phyloP scores from a whole-genome alignment of 176 grass and related monocot genomes.

The Aegilops bicornis region DNA sequence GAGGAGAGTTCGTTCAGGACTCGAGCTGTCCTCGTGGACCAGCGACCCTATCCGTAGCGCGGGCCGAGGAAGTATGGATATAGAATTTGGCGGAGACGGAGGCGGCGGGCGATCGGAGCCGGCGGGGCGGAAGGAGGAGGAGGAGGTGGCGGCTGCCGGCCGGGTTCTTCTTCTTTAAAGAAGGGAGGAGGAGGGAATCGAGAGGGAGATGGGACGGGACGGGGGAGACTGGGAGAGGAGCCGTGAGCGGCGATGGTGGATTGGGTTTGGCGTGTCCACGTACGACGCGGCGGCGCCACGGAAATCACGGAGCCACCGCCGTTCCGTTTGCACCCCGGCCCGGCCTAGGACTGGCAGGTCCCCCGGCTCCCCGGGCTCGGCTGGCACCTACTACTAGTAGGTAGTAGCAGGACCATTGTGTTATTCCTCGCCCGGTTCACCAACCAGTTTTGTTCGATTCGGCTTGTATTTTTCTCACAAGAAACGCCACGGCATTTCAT shows the following conservation, averaged over 20 bases:
- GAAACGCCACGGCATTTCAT: too few relatives aligned
- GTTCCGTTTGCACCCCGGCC: neutral
- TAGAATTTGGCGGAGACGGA: neutral
- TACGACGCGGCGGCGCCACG: constrained; percentile 6
- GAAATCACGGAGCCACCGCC: neutral
- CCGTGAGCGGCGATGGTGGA: neutral
- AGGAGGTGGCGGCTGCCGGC: neutral
- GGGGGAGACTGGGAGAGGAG: neutral
- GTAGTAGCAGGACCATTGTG: neutral
- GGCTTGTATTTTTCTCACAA: too few relatives aligned
- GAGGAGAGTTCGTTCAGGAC: neutral
- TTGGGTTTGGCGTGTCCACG: neutral
- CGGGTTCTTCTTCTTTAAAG: neutral
- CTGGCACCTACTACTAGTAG: neutral
- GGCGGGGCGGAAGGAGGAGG: neutral
- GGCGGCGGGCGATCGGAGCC: neutral
- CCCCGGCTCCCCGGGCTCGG: constrained; percentile 30
- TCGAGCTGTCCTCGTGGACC: neutral
- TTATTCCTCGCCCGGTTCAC: too few relatives aligned
- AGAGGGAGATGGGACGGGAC: neutral
- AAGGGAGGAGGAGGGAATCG: too few relatives aligned
- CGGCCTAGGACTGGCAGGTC: constrained; percentile 16
- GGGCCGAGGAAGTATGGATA: too few relatives aligned
- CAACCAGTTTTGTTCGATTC: too few relatives aligned
- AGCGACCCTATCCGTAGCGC: neutral